Conservation (phyloP, 345 rosid genomes). For the Mangifera indica region DNA sequence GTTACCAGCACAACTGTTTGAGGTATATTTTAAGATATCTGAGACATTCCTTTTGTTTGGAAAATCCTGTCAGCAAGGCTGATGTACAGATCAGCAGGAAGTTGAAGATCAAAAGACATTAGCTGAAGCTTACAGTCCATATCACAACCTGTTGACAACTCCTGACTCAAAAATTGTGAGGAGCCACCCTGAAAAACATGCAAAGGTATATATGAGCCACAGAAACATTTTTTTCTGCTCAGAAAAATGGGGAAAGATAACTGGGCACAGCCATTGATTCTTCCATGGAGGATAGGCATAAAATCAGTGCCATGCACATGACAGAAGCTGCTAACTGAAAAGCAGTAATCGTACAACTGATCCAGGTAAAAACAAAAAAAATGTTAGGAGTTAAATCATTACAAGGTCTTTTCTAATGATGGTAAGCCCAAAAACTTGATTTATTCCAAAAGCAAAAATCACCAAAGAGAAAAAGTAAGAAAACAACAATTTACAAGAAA, state of each 20-base stretch:
- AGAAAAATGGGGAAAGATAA: neutral
- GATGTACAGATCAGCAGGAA: constrained; percentile 33
- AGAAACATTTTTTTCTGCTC: neutral
- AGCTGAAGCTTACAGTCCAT: constrained; percentile 18
- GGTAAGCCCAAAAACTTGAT: neutral
- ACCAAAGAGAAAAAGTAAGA: neutral
- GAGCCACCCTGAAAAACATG: constrained; percentile 30
- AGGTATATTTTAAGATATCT: constrained; percentile 11
- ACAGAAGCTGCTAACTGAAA: constrained; percentile 4
- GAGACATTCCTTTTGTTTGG: constrained; percentile 16
- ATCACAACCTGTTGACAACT: constrained; percentile 17
- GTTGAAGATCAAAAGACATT: constrained; percentile 31
- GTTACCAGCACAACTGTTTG: neutral
- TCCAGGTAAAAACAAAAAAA: neutral
- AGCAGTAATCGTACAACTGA: neutral
- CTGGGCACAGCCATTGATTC: constrained; percentile 10
- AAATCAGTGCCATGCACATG: neutral
- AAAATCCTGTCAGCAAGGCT: constrained; percentile 18
- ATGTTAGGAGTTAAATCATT: neutral
- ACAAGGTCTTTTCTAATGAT: neutral
- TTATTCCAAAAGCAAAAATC: neutral
- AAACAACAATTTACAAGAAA: neutral
- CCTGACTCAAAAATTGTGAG: constrained; percentile 5
- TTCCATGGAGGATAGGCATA: neutral
- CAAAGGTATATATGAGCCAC: neutral